Evolutionary conservation across 2,329 filamentous ascomycete species (phyloP), one percentile per base, ranked within the genome.

Genomic region (Daldinia eschscholtzii): DNA sequence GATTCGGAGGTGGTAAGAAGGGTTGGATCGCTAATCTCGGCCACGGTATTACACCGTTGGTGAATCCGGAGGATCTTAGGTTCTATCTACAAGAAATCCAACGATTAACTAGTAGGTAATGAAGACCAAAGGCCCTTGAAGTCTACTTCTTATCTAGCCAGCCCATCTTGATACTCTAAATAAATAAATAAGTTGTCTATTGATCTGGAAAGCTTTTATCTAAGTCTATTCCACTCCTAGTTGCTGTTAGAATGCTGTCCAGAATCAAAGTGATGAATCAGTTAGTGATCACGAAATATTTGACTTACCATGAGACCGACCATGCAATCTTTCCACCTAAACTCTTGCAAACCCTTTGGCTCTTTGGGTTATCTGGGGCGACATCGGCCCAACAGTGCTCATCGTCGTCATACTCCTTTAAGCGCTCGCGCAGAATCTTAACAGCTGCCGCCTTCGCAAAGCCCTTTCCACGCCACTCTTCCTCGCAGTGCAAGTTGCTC

Each of bases 11-110:
- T 4, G 89, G 90, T 70, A 92, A 91, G 61, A 90, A 94, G 80
- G 93, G 95, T 44, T 99, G 96, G 95, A 98, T 99, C 74, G 93
- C 93, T 55, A 99, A 99, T 79, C 86, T 99, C 70, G 96, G 96
- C 7, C 96, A 99, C 79, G 96, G 96, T 93, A 87, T 99, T 71
- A 99, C 96, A 35, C 96, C 96, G 0, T 92, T 94, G 72, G 96
- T 99, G 61, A 92, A 98, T 74, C 96, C 96, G 0, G 94, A 98
- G 57, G 91, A 97, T 80, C 84, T 99, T 73, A 95, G 90, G 79
- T 97, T 97, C 82, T 99, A 93, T 84, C 95, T 99, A 72, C 86
- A 97, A 77, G 96, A 99, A 81, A 90, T 98, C 64, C 93, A 97
- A 80, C 88, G 92, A 55, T 81, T 90, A 67, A 88, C 87, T 39